Conservation (phyloP, 768 basidiomycete genomes). For the Ramaria sp. region DNA sequence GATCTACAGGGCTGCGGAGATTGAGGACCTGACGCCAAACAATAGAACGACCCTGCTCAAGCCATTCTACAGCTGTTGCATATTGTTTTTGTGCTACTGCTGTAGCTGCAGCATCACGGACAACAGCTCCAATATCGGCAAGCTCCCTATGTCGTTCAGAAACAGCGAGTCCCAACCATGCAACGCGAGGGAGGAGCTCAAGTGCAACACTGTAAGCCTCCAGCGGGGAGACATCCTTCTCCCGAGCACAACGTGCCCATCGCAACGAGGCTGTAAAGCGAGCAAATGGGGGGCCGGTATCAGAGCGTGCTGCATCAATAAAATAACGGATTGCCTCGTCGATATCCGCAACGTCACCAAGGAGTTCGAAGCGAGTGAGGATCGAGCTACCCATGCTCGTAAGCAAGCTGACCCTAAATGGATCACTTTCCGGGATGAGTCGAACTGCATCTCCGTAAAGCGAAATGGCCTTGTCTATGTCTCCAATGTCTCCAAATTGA, state of each 20-base stretch:
- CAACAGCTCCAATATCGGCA: background rate
- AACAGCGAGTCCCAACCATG: background rate
- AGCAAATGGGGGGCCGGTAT: background rate
- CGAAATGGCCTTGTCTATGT: too few relatives aligned
- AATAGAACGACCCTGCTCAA: slow-evolving; percentile 17
- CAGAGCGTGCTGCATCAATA: background rate
- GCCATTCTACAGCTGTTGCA: slow-evolving; percentile 15
- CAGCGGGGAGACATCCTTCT: background rate
- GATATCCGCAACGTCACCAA: background rate
- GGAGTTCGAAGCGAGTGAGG: too few relatives aligned
- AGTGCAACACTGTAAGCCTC: background rate
- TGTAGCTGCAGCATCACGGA: background rate
- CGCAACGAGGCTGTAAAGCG: background rate
- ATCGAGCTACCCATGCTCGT: too few relatives aligned
- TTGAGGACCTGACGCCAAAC: slow-evolving; percentile 16
- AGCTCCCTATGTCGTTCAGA: background rate
- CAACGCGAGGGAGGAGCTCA: background rate
- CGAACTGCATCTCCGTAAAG: too few relatives aligned
- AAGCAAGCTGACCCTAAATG: too few relatives aligned
- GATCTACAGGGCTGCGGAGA: slow-evolving; percentile 14
- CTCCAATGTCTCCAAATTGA: too few relatives aligned
- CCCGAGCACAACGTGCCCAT: background rate
- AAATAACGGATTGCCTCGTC: background rate
- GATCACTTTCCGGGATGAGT: too few relatives aligned
- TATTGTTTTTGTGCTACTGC: background rate